Evolutionary conservation across 2,329 filamentous ascomycete genomes (phyloP), one percentile per base, ranked within the genome.

Genomic region (Penicillium freii): DNA sequence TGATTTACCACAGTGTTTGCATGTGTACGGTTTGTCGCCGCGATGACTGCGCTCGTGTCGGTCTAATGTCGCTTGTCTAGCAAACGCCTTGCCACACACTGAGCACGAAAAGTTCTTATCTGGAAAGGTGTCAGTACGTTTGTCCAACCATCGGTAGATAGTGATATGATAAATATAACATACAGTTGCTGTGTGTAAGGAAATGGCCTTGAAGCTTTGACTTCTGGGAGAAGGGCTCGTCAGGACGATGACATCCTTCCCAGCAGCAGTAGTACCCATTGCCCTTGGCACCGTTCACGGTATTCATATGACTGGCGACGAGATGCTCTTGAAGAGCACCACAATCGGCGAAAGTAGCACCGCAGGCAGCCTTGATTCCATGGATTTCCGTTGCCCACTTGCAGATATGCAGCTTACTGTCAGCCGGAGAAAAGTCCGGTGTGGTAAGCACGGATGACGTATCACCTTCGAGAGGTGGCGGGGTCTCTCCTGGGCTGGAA

Each of bases 121-220:
- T 78, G 46, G 9, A 36, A 8, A 19, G n/a, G 3, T 6, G 47
- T 61, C 43, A 67, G 58, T 36, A 42, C 42, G 46, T 9, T 27
- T 40, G 31, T 17, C 15, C 6, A 23, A 23, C 7, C 5, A 8
- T 34, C 13, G 8, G 17, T 25, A 34, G 0, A 17, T 6, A 36
- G 8, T 0, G 19, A 27, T 11, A n/a, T 2, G n/a, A 29, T 11
- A 31, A 3, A 15, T 25, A 25, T 45, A 23, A 17, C 73, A 45
- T 68, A 77, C 75, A 74, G 52, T 78, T 78, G 60, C 75, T 78
- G 58, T 78, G 75, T 11, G 75, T 78, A 29, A 78, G 57, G 51
- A 77, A 78, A 58, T 78, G 75, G 4, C 75, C 75, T 51, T 78
- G 75, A 9, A 78, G 67, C 54, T 78, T 78, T 3, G 75, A 77